phyloP scores from a whole-genome alignment of 441 rosid species.

The Arabidopsis lyrata region DNA sequence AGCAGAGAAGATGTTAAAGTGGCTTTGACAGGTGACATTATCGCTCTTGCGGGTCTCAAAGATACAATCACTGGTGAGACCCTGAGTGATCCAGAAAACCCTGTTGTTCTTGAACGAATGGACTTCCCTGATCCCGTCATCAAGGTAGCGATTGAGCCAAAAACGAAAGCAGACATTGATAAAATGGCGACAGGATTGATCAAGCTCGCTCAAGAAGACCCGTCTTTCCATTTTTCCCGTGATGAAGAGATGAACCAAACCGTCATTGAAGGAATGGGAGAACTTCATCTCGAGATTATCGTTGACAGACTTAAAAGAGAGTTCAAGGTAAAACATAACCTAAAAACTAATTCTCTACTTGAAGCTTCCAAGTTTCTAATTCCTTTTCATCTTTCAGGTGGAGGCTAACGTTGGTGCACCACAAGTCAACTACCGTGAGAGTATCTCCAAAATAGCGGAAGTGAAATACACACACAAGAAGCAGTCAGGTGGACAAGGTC shows the following conservation, averaged over 20 bases:
- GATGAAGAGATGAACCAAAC: constrained; percentile 98
- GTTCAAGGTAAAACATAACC: constrained; percentile 63
- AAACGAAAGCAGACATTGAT: constrained; percentile 93
- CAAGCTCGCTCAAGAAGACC: constrained; percentile 99
- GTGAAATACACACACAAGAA: constrained; percentile 93
- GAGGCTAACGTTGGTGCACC: constrained; percentile 99
- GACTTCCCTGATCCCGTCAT: constrained; percentile 99
- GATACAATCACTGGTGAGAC: constrained; percentile 96
- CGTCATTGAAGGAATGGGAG: constrained; percentile 98
- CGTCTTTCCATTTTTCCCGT: constrained; percentile 92
- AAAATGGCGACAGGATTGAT: constrained; percentile 86
- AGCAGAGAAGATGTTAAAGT: constrained; percentile 93
- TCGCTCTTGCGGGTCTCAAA: constrained; percentile 94
- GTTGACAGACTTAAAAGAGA: constrained; percentile 97
- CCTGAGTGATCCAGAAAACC: constrained; percentile 73
- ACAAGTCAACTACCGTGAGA: constrained; percentile 98
- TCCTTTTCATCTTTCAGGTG: constrained; percentile 52
- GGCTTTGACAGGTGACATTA: constrained; percentile 86
- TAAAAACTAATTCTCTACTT: constrained; percentile 5
- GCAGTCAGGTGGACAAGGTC: constrained; percentile 97
- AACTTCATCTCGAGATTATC: constrained; percentile 96
- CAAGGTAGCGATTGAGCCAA: constrained; percentile 96
- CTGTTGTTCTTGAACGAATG: constrained; percentile 90
- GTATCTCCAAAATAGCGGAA: constrained; percentile 84
- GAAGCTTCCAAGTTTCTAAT: constrained; percentile 13